Evolutionary conservation across 768 basidiomycete species (phyloP).

Genomic region (Macrolepiota albuminosa): DNA sequence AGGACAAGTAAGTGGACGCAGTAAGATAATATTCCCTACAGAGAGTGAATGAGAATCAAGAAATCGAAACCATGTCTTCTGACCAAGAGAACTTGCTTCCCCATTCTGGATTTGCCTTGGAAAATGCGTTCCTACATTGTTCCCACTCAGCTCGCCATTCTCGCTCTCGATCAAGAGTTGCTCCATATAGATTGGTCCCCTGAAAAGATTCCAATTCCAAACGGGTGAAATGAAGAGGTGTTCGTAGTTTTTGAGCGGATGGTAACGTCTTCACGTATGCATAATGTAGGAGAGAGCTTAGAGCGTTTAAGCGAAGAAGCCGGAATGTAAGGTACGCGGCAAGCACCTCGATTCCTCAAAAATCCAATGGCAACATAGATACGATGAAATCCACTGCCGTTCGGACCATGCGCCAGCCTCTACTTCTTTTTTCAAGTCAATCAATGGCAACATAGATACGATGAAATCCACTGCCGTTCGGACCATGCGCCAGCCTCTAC

Average conservation of each 20-base stretch:
- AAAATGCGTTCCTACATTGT: slow-evolving; percentile 41
- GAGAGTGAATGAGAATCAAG: slow-evolving; percentile 5
- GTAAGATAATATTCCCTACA: slow-evolving; percentile 67
- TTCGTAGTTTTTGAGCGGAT: slow-evolving; percentile 45
- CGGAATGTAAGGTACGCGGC: neutral
- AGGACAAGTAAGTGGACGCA: slow-evolving; percentile 75
- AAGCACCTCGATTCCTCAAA: slow-evolving; percentile 33
- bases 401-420: slow-evolving; percentile 44
- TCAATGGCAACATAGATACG: slow-evolving; percentile 57
- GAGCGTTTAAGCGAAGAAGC: slow-evolving; percentile 10
- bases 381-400: slow-evolving; percentile 64
- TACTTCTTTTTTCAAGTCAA: slow-evolving; percentile 22
- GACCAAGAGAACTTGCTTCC: slow-evolving; percentile 64
- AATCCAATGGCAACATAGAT: slow-evolving; percentile 63
- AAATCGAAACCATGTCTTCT: slow-evolving; percentile 15
- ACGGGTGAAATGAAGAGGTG: slow-evolving; percentile 67
- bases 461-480: slow-evolving; percentile 63
- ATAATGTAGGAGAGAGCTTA: slow-evolving; percentile 33
- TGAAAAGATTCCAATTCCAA: slow-evolving; percentile 61
- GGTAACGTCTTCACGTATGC: slow-evolving; percentile 74
- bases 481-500: slow-evolving; percentile 36
- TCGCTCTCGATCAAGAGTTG: slow-evolving; percentile 59
- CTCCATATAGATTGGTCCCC: slow-evolving; percentile 80
- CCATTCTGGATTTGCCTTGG: slow-evolving; percentile 33
- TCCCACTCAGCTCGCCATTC: slow-evolving; percentile 64